Base-by-base conservation (phyloP, 352 stramenopile species). In the Phytophthora nicotianae region DNA sequence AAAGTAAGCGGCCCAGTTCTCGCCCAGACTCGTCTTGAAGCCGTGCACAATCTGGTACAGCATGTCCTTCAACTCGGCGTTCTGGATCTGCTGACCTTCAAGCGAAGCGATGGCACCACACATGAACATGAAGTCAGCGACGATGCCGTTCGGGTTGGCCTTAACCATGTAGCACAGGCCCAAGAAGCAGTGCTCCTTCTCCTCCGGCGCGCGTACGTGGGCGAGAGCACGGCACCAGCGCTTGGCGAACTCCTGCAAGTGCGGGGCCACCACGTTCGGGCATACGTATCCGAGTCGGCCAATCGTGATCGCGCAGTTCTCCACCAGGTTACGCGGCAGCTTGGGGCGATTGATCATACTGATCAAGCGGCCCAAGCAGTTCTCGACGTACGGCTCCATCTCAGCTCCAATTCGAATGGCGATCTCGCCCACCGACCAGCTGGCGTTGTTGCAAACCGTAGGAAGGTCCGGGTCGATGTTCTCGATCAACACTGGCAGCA, bases 391-490 rank as follows among this genome's bases (percentile, higher is more conserved):
- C 50, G 88, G 88, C 58, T 90, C 74, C 68, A 97, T 95, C 35
- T 93, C 88, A n/a, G 70, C 68, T 19, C 85, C 86, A 19, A 93
- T 88, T 47, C 90, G 86, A 29, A 96, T 75, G 7, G 90, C 87
- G 56, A 97, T 95, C 68, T 97, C 90, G 10, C 90, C 90, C 11
- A 97, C 83, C 26, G 90, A 93, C 90, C 90, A 97, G 58, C 88
- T 96, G 40, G 90, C 90, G 65, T 97, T 97, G 77, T 97, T 97
- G 84, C 90, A 97, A 50, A 97, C 90, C 6, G 85, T 95, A 35
- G 89, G 85, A 57, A 90, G 76, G 51, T 96, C 86, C 0, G 88
- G 83, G 50, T 97, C 81, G 27, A 97, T 92, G 68, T 92, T 97
- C 47, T 92, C 72, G 50, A 97, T 93, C 13, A 97, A 72, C 38